These are phyloP conservation scores for Podaxis sp. DNA, from an alignment of 768 basidiomycete species.

Conservation along the genomic window DNA sequence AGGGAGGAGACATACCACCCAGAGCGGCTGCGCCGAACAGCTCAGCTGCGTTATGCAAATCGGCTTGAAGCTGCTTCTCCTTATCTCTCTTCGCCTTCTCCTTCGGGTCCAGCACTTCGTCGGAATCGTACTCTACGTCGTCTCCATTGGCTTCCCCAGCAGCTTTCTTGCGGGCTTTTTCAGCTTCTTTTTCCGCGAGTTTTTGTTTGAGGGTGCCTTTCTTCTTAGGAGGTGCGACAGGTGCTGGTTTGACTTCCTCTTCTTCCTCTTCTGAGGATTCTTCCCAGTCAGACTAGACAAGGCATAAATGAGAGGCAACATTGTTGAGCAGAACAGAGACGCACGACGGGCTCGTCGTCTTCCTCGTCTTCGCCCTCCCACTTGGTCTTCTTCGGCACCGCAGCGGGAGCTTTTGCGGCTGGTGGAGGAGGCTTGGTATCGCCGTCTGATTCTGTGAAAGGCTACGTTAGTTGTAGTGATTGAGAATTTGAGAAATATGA, in stretches of 20 bases:
- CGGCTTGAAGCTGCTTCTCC: slow-evolving; percentile 82
- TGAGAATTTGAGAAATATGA: background rate
- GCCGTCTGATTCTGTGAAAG: slow-evolving; percentile 36
- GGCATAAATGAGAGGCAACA: too few species aligned
- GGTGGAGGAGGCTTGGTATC: slow-evolving; percentile 29
- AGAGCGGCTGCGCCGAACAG: slow-evolving; percentile 72
- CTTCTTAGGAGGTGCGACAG: slow-evolving; percentile 79
- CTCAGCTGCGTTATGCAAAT: slow-evolving; percentile 81
- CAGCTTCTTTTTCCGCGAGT: slow-evolving; percentile 88
- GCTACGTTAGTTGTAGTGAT: background rate
- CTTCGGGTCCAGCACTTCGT: slow-evolving; percentile 75
- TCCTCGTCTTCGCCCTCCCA: slow-evolving; percentile 96
- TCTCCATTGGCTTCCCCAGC: slow-evolving; percentile 39
- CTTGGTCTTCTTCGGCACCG: slow-evolving; percentile 48
- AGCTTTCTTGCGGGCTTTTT: slow-evolving; percentile 53
- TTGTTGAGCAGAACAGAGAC: slow-evolving; percentile 26
- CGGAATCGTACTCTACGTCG: slow-evolving; percentile 63
- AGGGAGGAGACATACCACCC: slow-evolving; percentile 46
- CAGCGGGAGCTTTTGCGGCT: slow-evolving; percentile 19
- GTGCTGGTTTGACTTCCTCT: slow-evolving; percentile 36
- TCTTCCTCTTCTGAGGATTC: slow-evolving; percentile 45
- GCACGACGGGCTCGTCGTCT: slow-evolving; percentile 71
- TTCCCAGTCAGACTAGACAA: slow-evolving; percentile 89
- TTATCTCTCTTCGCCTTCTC: slow-evolving; percentile 77
- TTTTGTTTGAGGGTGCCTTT: slow-evolving; percentile 92